Percentiles rank a stretch among this genome's conserved stretches.
These are phyloP conservation scores for Pseudogymnoascus sp. DNA, from an alignment of 2,329 filamentous ascomycete species.

Conservation along the genomic window DNA sequence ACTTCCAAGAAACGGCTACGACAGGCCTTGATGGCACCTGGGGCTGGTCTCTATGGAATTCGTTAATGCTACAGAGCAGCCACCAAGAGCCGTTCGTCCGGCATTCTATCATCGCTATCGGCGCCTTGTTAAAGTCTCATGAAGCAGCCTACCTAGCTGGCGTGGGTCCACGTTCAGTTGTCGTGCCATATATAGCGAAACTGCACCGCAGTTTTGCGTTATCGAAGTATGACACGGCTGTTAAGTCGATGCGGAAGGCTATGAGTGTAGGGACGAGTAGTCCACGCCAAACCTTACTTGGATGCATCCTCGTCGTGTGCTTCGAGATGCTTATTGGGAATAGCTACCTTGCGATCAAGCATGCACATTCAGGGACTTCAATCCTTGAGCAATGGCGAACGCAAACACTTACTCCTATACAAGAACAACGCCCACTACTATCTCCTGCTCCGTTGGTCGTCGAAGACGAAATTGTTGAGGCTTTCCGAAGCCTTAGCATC, in stretches of 20 bases:
- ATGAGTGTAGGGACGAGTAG: not conserved
- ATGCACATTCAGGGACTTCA: slow-evolving; percentile 9
- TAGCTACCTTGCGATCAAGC: slow-evolving; percentile 1
- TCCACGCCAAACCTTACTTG: slow-evolving; percentile 1
- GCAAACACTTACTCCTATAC: not conserved
- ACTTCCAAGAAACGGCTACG: slow-evolving; percentile 52
- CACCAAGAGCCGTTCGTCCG: slow-evolving; percentile 18
- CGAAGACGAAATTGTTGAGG: slow-evolving; percentile 20
- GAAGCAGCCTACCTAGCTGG: slow-evolving; percentile 7
- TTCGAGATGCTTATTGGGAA: slow-evolving; percentile 16
- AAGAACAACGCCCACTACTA: not conserved
- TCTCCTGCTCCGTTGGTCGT: slow-evolving; percentile 12
- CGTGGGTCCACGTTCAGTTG: slow-evolving; percentile 16
- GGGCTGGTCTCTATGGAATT: slow-evolving; percentile 31
- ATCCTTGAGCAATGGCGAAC: slow-evolving; percentile 7
- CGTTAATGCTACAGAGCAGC: slow-evolving; percentile 17
- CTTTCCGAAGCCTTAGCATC: slow-evolving; percentile 19
- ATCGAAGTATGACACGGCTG: slow-evolving; percentile 9
- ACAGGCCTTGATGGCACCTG: slow-evolving; percentile 58
- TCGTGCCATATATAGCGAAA: slow-evolving; percentile 18
- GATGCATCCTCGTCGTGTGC: slow-evolving; percentile 20
- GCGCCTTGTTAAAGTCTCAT: slow-evolving; percentile 16
- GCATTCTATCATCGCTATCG: slow-evolving; percentile 21
- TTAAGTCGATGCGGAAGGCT: slow-evolving; percentile 2
- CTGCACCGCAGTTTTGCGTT: slow-evolving; percentile 10